phyloP scores from a whole-genome alignment of 2,329 filamentous ascomycete species.

The Diplodia scrobiculata region DNA sequence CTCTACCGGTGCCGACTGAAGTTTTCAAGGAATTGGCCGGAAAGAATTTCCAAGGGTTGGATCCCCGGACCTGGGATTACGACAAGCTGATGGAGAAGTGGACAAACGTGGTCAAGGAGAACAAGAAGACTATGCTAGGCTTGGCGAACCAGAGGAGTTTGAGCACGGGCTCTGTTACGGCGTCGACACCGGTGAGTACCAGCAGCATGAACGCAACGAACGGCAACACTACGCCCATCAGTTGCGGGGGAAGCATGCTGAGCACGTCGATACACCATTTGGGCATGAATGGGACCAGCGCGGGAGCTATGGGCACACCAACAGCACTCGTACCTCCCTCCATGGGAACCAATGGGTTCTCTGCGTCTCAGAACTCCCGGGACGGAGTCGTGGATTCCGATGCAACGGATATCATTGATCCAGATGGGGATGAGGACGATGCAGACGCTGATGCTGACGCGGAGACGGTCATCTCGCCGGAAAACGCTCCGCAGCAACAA shows the following conservation, averaged over 20 bases:
- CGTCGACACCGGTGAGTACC: conserved; percentile 6
- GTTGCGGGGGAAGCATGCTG: conserved; percentile 7
- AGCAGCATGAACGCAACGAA: neutral
- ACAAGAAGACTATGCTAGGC: conserved; percentile 35
- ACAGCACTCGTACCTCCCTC: neutral
- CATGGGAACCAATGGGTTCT: conserved; percentile 3
- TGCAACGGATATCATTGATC: conserved; percentile 25
- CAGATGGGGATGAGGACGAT: conserved; percentile 22
- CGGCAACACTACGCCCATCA: conserved; percentile 12
- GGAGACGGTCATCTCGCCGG: conserved; percentile 20
- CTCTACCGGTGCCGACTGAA: conserved; percentile 42
- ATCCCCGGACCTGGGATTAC: conserved; percentile 47
- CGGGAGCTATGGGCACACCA: conserved; percentile 17
- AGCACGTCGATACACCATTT: conserved; percentile 5
- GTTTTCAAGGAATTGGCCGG: conserved; percentile 46
- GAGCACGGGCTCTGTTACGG: conserved; percentile 10
- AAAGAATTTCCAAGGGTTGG: conserved; percentile 37
- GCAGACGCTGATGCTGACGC: conserved; percentile 28
- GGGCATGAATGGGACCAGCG: conserved; percentile 11
- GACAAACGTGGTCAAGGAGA: conserved; percentile 42
- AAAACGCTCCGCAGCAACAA: conserved; percentile 20
- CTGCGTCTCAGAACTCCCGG: conserved; percentile 8
- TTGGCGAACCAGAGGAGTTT: conserved; percentile 44
- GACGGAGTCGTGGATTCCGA: conserved; percentile 25
- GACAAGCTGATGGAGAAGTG: conserved; percentile 48